Evolutionary conservation across 805 yeast genomes (phyloP).

Genomic region (Trichomonascus vanleenenianus): DNA sequence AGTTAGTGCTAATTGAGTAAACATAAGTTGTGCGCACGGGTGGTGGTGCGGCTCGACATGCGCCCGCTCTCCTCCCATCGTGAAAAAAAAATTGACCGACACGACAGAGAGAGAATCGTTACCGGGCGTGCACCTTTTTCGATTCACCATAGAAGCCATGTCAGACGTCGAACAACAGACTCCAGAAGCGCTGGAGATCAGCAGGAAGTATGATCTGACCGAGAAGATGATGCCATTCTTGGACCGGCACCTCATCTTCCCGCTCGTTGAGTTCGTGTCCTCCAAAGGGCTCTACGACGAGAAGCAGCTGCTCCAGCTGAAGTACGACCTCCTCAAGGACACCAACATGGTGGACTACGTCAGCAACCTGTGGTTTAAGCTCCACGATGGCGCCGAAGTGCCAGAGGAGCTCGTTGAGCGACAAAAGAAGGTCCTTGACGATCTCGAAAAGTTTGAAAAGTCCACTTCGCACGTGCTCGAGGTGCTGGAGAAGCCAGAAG

Average conservation of each 20-base stretch:
- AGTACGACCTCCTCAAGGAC: conserved; percentile 47
- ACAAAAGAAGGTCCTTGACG: conserved; percentile 29
- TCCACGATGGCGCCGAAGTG: conserved; percentile 33
- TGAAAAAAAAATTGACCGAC: too few species aligned
- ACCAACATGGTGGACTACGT: conserved; percentile 49
- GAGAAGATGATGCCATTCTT: conserved; percentile 47
- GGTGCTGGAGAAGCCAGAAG: conserved; percentile 41
- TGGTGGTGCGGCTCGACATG: too few species aligned
- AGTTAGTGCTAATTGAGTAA: too few species aligned
- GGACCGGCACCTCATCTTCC: conserved; percentile 54
- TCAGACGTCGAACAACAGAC: too few species aligned
- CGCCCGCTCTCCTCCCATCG: too few species aligned
- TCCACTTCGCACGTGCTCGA: conserved; percentile 40
- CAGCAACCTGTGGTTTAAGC: conserved; percentile 36
- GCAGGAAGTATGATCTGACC: conserved; percentile 44
- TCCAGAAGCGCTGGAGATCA: conserved; percentile 1
- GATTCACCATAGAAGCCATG: too few species aligned
- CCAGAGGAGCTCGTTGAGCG: conserved; percentile 38
- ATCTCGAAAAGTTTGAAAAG: conserved; percentile 31
- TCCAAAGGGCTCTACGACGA: conserved; percentile 38
- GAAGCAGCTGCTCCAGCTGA: conserved; percentile 38
- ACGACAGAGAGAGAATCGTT: too few species aligned
- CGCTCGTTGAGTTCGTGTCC: conserved; percentile 42
- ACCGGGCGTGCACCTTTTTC: too few species aligned
- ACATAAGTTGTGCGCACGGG: too few species aligned